A percentile compares a stretch with the other conserved stretches of the same genome.
These are phyloP conservation scores for Echites panduratus DNA, from an alignment of 257 asterid species.

Conservation along the genomic window DNA sequence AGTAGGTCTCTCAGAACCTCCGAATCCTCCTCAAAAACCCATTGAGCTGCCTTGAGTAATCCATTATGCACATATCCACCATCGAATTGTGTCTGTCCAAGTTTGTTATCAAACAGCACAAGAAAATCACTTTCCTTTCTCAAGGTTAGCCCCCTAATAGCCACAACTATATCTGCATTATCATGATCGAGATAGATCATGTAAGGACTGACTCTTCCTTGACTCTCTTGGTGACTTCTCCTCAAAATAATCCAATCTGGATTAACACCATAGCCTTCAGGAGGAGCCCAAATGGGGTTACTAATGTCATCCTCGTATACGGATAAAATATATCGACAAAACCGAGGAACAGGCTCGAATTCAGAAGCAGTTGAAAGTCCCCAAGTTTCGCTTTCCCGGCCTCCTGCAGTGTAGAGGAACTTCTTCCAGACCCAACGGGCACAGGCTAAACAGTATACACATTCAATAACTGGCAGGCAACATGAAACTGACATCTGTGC, in stretches of 20 bases:
- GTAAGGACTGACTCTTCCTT: slow-evolving; percentile 70
- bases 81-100: slow-evolving; percentile 88
- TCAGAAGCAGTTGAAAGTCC: slow-evolving; percentile 81
- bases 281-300: slow-evolving; percentile 74
- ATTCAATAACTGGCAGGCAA: slow-evolving; percentile 85
- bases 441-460: slow-evolving; percentile 93
- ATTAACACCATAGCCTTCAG: slow-evolving; percentile 79
- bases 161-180: slow-evolving; percentile 58
- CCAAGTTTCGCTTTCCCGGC: slow-evolving; percentile 89
- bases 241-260: slow-evolving; percentile 62
- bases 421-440: slow-evolving; percentile 97
- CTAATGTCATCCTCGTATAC: slow-evolving; percentile 73
- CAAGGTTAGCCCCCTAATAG: slow-evolving; percentile 83
- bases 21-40: slow-evolving; percentile 62
- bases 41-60: slow-evolving; percentile 81
- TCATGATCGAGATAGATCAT: slow-evolving; percentile 82
- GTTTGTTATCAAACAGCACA: slow-evolving; percentile 70
- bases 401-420: slow-evolving; percentile 85
- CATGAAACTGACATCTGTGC: slow-evolving; percentile 85
- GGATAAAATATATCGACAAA: slow-evolving; percentile 66
- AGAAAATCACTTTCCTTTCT: slow-evolving; percentile 75
- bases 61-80: slow-evolving; percentile 96
- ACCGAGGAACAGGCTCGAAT: slow-evolving; percentile 77
- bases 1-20: slow-evolving; percentile 49
- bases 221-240: slow-evolving; percentile 49